A percentile compares a stretch with the other conserved stretches of the same genome.
Conservation (phyloP, 192 early-diverging fungal species). For the Umbelopsis sp. region DNA sequence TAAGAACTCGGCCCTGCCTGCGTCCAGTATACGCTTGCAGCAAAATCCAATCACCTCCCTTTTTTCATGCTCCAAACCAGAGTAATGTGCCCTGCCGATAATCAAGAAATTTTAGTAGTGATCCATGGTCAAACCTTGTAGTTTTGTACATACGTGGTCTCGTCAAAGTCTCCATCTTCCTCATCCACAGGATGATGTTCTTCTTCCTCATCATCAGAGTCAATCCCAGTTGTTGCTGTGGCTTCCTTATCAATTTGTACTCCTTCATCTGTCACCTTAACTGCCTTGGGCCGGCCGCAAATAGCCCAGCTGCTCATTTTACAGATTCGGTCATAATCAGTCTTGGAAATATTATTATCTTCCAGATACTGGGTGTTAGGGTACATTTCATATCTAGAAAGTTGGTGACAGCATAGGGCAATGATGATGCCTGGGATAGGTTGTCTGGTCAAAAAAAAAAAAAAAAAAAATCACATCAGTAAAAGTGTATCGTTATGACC, state of each 20-base stretch:
- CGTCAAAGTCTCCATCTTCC: conserved; percentile 48
- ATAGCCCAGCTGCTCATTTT: conserved; percentile 82
- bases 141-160: conserved; percentile 30
- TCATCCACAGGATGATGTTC: conserved; percentile 34
- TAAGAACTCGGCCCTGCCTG: conserved; percentile 66
- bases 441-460: conserved; percentile 29
- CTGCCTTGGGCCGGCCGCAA: conserved; percentile 47
- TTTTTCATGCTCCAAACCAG: conserved; percentile 61
- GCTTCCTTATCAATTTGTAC: conserved; percentile 40
- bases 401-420: conserved; percentile 90
- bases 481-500: background rate
- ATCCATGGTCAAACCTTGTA: background rate
- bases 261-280: conserved; percentile 29
- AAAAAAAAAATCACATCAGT: no score
- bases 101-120: background rate
- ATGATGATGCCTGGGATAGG: conserved; percentile 73
- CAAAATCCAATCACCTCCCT: conserved; percentile 68
- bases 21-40: conserved; percentile 80
- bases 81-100: conserved; percentile 63
- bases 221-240: background rate
- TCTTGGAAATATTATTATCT: conserved; percentile 48
- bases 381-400: conserved; percentile 75
- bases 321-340: conserved; percentile 65
- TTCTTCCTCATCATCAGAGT: conserved; percentile 26
- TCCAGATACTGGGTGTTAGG: conserved; percentile 66